Conservation (phyloP, 2,329 filamentous ascomycete species). For the Ambrosiella xylebori region DNA sequence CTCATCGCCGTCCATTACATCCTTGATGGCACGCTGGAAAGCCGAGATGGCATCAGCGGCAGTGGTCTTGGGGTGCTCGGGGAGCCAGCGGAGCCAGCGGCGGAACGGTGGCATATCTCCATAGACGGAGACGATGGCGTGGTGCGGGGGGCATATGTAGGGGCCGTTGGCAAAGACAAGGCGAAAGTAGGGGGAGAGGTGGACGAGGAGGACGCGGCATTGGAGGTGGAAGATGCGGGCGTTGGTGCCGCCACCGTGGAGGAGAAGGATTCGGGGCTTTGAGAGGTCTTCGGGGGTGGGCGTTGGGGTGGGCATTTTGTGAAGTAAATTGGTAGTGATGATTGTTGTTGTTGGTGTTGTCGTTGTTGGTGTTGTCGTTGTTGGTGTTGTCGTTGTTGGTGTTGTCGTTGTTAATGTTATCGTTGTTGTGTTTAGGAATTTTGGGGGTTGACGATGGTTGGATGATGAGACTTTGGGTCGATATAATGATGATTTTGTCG, state of each 20-base stretch:
- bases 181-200: constrained; percentile 42
- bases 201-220: constrained; percentile 35
- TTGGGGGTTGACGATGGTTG: too few species aligned
- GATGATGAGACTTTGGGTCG: too few species aligned
- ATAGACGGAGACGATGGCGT: constrained; percentile 48
- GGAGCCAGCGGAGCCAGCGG: constrained; percentile 44
- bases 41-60: constrained; percentile 24
- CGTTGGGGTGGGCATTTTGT: too few species aligned
- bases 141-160: constrained; percentile 42
- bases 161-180: constrained; percentile 58
- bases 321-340: neutral
- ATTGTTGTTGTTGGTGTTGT: neutral
- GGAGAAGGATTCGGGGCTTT: constrained; percentile 55
- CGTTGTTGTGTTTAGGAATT: too few species aligned
- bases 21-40: constrained; percentile 23
- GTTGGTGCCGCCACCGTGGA: constrained; percentile 66
- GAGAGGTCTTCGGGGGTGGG: constrained; percentile 3
- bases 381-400: too few species aligned
- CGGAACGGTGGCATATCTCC: constrained; percentile 47
- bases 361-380: too few species aligned
- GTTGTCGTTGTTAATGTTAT: neutral
- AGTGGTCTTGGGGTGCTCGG: constrained; percentile 36
- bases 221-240: constrained; percentile 52
- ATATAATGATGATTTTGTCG: too few species aligned
- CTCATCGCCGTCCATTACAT: constrained; percentile 36